Conservation (phyloP, 2,329 filamentous ascomycete species). For the Paecilomyces fulvus region DNA sequence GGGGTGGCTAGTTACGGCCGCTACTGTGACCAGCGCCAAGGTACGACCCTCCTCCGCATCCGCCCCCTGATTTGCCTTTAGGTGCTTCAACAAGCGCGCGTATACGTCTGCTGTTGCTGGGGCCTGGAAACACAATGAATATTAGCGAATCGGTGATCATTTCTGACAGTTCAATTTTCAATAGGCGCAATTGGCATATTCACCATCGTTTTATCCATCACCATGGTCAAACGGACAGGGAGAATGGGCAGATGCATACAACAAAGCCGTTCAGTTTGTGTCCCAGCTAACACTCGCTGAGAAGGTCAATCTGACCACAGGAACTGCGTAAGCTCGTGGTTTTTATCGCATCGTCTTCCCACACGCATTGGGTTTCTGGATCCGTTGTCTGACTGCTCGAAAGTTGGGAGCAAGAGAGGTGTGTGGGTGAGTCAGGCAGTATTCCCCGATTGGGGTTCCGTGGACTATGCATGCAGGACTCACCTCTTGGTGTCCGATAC, state of each 20-base stretch:
- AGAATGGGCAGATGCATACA: slow-evolving; percentile 67
- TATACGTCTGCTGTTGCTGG: neutral
- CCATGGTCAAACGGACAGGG: slow-evolving; percentile 75
- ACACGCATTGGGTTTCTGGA: slow-evolving; percentile 2
- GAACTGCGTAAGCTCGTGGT: slow-evolving; percentile 57
- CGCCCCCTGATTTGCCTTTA: neutral
- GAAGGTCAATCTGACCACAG: slow-evolving; percentile 93
- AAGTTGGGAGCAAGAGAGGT: slow-evolving; percentile 61
- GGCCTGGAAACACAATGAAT: neutral
- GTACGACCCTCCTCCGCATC: slow-evolving; percentile 13
- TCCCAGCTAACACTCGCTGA: slow-evolving; percentile 73
- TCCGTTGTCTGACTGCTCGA: slow-evolving; percentile 7
- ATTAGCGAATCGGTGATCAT: neutral
- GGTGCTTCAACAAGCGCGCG: slow-evolving; percentile 3
- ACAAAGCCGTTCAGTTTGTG: slow-evolving; percentile 68
- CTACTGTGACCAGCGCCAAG: slow-evolving; percentile 23
- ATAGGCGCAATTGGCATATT: slow-evolving; percentile 28
- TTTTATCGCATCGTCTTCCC: neutral
- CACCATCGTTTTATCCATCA: slow-evolving; percentile 69
- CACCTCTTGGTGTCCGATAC: slow-evolving; percentile 69
- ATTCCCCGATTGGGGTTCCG: slow-evolving; percentile 50
- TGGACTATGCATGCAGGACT: slow-evolving; percentile 78
- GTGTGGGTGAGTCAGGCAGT: slow-evolving; percentile 61
- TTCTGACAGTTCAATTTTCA: neutral
- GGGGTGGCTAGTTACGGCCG: slow-evolving; percentile 24